These are phyloP conservation scores for Blyttiomyces sp. DNA, from an alignment of 371 early-diverging fungal species.

Conservation along the genomic window DNA sequence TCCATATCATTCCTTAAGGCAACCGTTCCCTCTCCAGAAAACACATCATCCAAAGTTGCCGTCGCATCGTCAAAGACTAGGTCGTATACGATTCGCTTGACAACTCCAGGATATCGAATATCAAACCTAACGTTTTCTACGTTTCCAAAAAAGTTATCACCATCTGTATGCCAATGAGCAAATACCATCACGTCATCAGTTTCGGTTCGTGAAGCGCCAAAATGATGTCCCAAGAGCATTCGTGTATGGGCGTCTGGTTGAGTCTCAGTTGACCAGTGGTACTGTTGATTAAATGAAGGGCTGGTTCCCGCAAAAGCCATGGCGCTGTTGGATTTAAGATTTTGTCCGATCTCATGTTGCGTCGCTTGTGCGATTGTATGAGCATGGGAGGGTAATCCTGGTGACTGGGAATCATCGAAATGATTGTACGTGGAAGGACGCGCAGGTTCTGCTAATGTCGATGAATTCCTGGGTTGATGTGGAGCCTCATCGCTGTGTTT, in stretches of 20 bases:
- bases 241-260: conserved; percentile 27
- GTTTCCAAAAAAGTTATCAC: conserved; percentile 37
- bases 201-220: conserved; percentile 3
- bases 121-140: conserved; percentile 24
- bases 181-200: conserved; percentile 20
- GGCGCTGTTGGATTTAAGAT: too few relatives aligned
- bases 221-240: conserved; percentile 16
- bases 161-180: conserved; percentile 45
- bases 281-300: too few relatives aligned
- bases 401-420: neutral
- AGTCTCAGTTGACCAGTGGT: conserved; percentile 27
- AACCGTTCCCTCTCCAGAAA: conserved; percentile 39
- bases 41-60: conserved; percentile 40
- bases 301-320: too few relatives aligned
- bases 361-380: neutral
- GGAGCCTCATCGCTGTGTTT: neutral
- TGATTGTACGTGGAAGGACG: neutral
- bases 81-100: conserved; percentile 26
- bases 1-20: conserved; percentile 40
- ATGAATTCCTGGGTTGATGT: neutral
- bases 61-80: conserved; percentile 24
- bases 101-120: conserved; percentile 1
- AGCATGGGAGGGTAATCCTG: neutral
- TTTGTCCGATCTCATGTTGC: neutral
- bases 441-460: neutral